Evolutionary conservation across 2,329 filamentous ascomycete genomes (phyloP).

Genomic region (Pyrenochaeta sp.): DNA sequence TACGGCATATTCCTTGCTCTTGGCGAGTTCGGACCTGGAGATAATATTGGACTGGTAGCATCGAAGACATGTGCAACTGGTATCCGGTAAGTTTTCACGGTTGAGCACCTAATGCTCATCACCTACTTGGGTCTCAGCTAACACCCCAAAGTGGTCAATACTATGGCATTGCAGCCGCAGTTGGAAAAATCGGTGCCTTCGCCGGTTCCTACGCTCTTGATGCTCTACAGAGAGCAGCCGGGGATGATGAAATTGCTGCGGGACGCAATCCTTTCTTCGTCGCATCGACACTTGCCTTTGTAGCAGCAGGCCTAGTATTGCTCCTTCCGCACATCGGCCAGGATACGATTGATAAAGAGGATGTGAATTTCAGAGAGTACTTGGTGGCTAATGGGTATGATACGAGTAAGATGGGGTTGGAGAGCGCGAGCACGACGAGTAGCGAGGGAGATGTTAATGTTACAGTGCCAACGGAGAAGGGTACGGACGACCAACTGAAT

Average conservation of each 20-base stretch:
- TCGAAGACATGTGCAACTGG: slow-evolving; percentile 89
- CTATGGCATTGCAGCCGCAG: slow-evolving; percentile 74
- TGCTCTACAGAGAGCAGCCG: slow-evolving; percentile 59
- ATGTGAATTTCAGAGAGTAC: slow-evolving; percentile 77
- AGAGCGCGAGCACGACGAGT: slow-evolving; percentile 6
- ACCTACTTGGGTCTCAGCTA: neutral
- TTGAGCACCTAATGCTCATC: neutral
- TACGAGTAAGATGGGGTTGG: slow-evolving; percentile 63
- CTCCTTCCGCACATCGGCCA: slow-evolving; percentile 79
- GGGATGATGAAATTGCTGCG: slow-evolving; percentile 52
- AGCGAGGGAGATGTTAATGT: slow-evolving; percentile 25
- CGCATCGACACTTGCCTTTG: slow-evolving; percentile 77
- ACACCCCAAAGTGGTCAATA: slow-evolving; percentile 68
- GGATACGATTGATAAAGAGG: slow-evolving; percentile 84
- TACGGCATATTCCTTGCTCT: slow-evolving; percentile 81
- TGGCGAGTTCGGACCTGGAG: slow-evolving; percentile 84
- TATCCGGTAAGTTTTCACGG: slow-evolving; percentile 59
- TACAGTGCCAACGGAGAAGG: slow-evolving; percentile 14
- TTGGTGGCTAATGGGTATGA: slow-evolving; percentile 80
- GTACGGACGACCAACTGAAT: slow-evolving; percentile 2
- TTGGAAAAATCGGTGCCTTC: slow-evolving; percentile 83
- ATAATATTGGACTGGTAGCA: slow-evolving; percentile 89
- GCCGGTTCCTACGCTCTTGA: slow-evolving; percentile 85
- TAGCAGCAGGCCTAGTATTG: slow-evolving; percentile 71
- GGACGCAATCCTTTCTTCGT: slow-evolving; percentile 93